Evolutionary conservation across 192 early-diverging fungal species (phyloP).

Genomic region (Umbelopsis vinacea): DNA sequence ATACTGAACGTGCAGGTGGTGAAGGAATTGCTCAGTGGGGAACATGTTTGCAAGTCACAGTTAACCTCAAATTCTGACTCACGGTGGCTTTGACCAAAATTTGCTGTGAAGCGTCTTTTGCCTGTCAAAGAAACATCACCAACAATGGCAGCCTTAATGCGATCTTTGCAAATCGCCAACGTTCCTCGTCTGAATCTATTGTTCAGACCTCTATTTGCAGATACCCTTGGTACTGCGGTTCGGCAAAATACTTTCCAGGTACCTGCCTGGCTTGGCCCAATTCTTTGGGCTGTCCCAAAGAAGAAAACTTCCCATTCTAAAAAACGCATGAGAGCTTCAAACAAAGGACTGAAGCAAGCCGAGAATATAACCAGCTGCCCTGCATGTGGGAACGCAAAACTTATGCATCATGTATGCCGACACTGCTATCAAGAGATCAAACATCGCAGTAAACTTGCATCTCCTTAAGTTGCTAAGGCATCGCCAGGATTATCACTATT

Average conservation of each 20-base stretch:
- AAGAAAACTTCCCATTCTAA: constrained; percentile 92
- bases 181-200: neutral
- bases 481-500: neutral
- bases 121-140: neutral
- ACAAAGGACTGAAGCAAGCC: constrained; percentile 74
- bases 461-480: neutral
- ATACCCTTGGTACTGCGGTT: neutral
- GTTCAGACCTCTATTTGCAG: neutral
- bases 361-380: constrained; percentile 75
- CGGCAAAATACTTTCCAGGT: constrained; percentile 30
- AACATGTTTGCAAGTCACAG: neutral
- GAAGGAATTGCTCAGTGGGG: neutral
- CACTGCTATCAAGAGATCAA: constrained; percentile 76
- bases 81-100: constrained; percentile 18
- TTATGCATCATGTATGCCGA: constrained; percentile 78
- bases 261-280: constrained; percentile 57
- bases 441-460: constrained; percentile 17
- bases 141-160: constrained; percentile 6
- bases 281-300: constrained; percentile 88
- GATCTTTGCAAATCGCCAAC: neutral
- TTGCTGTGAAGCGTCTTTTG: constrained; percentile 1
- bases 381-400: constrained; percentile 74
- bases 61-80: neutral
- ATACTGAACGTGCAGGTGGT: too few species aligned
- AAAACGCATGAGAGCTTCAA: constrained; percentile 83